Percentiles rank a stretch among this genome's conserved stretches.
These are phyloP conservation scores for Fusarium nygamai DNA, from an alignment of 2,329 filamentous ascomycete genomes.

Conservation along the genomic window DNA sequence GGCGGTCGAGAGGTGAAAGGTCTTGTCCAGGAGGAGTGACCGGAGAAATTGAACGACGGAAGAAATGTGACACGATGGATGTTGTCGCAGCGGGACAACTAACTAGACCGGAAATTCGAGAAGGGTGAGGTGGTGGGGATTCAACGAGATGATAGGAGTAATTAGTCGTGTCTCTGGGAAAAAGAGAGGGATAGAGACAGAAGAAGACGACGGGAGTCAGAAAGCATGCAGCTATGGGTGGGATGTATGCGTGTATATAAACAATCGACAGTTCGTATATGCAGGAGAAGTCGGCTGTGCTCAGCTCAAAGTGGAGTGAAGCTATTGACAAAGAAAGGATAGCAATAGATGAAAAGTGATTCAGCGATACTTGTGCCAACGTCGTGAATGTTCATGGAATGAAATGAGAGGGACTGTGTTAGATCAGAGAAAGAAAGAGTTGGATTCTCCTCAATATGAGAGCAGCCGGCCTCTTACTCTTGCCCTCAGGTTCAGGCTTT, in stretches of 20 bases:
- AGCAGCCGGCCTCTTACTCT: conserved; percentile 16
- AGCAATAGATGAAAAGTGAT: not conserved
- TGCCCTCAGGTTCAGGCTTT: conserved; percentile 10
- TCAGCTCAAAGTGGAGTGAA: conserved; percentile 23
- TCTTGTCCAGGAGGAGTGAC: not conserved
- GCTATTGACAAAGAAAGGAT: conserved; percentile 13
- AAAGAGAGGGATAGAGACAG: conserved; percentile 2
- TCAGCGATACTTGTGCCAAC: not conserved
- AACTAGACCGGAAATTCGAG: not conserved
- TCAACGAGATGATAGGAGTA: conserved; percentile 17
- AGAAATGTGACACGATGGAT: conserved; percentile 22
- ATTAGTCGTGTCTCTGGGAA: not conserved
- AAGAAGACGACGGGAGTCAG: not conserved
- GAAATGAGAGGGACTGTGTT: not conserved
- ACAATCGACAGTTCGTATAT: conserved; percentile 20
- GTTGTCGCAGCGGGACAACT: conserved; percentile 13
- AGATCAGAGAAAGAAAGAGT: not conserved
- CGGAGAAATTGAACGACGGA: conserved; percentile 20
- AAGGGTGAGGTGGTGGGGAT: conserved; percentile 24
- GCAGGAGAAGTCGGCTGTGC: conserved; percentile 14
- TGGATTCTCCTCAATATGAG: not conserved
- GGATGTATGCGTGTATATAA: conserved; percentile 17
- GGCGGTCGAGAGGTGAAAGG: not conserved
- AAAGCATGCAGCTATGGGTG: not conserved
- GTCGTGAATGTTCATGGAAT: not conserved